These are phyloP conservation scores for Paraconiothyrium sp. DNA, from an alignment of 2,329 filamentous ascomycete genomes.

Conservation along the genomic window DNA sequence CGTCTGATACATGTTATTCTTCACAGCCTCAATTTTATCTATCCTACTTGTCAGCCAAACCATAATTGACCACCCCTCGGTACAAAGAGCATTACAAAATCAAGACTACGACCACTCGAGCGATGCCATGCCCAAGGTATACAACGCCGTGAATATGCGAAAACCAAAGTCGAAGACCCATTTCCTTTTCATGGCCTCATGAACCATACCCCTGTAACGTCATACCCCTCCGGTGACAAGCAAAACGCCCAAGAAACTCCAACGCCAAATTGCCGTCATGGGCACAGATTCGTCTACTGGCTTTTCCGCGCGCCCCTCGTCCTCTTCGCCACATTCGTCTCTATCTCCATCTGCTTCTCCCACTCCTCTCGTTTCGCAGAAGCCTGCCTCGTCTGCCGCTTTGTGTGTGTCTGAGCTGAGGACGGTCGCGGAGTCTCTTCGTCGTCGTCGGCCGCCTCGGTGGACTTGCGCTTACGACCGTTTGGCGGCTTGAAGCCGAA, in stretches of 20 bases:
- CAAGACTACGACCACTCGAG: neutral
- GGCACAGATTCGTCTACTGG: neutral
- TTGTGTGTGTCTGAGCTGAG: neutral
- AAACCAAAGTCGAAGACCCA: conserved; percentile 1
- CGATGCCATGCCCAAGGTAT: conserved; percentile 9
- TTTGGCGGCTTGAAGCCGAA: conserved; percentile 16
- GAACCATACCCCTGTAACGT: neutral
- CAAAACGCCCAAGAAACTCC: neutral
- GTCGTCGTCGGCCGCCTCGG: neutral
- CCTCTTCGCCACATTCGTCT: conserved; percentile 24
- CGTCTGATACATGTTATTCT: neutral
- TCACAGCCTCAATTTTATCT: neutral
- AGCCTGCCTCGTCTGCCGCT: conserved; percentile 19
- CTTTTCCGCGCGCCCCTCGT: conserved; percentile 20
- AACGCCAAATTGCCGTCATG: neutral
- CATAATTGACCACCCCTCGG: neutral
- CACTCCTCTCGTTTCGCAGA: conserved; percentile 11
- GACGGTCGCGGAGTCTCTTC: neutral
- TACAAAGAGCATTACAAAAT: neutral
- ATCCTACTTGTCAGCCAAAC: neutral
- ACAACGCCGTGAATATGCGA: conserved; percentile 11
- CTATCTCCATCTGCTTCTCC: conserved; percentile 16
- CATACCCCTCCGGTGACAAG: neutral
- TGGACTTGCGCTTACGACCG: conserved; percentile 4
- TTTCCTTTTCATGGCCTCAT: no score